phyloP scores from a whole-genome alignment of 208 protist genomes.

The Trypanosomatidae sp. region DNA sequence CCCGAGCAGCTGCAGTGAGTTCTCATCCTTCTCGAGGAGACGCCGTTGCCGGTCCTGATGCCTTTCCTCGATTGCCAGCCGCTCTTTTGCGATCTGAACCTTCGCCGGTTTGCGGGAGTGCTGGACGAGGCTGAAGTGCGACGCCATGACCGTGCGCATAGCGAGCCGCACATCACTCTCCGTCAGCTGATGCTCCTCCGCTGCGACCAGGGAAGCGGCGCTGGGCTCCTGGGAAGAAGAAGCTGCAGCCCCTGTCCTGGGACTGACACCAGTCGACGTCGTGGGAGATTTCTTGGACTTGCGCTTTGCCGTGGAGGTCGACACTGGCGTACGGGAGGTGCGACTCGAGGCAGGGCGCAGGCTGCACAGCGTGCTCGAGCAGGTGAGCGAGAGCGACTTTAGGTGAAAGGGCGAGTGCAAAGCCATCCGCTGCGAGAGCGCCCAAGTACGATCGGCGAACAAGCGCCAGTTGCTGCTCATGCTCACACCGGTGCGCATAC shows the following conservation, averaged over 20 bases:
- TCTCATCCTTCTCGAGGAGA: constrained; percentile 62
- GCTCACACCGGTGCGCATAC: neutral
- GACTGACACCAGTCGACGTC: neutral
- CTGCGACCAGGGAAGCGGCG: neutral
- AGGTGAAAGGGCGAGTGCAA: neutral
- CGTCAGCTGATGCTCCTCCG: constrained; percentile 40
- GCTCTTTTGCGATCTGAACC: constrained; percentile 35
- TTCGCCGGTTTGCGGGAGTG: constrained; percentile 27
- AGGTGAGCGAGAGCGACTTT: neutral
- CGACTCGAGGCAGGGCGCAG: constrained; percentile 5
- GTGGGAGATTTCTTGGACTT: neutral
- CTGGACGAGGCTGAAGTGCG: constrained; percentile 39
- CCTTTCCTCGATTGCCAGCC: constrained; percentile 7
- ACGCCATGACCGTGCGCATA: constrained; percentile 73
- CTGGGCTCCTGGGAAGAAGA: neutral
- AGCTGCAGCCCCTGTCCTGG: neutral
- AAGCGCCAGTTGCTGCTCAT: neutral
- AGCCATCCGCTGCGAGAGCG: neutral
- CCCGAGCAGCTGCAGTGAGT: constrained; percentile 56
- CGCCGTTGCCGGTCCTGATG: constrained; percentile 41
- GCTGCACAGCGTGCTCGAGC: neutral
- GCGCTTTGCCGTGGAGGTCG: neutral
- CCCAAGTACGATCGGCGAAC: neutral
- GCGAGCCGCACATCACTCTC: constrained; percentile 76
- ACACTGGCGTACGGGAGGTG: neutral